Evolutionary conservation across 768 basidiomycete species (phyloP).

Genomic region (Sistotremastrum niveocremeum): DNA sequence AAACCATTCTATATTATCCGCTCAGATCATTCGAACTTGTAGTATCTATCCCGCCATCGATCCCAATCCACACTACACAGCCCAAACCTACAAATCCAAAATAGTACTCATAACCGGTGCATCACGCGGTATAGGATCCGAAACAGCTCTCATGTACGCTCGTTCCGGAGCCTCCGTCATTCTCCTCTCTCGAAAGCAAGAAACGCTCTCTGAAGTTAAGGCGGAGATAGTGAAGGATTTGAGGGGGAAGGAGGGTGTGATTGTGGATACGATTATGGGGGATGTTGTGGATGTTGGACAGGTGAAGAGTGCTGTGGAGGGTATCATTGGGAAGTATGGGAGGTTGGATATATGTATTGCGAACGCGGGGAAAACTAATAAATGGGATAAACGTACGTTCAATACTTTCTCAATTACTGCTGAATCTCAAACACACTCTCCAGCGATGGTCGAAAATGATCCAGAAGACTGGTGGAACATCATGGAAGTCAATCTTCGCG

Average conservation of each 20-base stretch:
- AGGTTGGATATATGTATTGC: slow-evolving; percentile 10
- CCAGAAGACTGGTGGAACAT: slow-evolving; percentile 13
- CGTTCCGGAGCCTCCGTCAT: slow-evolving; percentile 3
- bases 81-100: slow-evolving; percentile 1
- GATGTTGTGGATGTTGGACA: slow-evolving; percentile 5
- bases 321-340: slow-evolving; percentile 7
- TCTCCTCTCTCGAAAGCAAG: slow-evolving; percentile 1
- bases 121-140: slow-evolving; percentile 3
- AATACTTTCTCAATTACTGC: neutral
- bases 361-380: slow-evolving; percentile 3
- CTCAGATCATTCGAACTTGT: neutral
- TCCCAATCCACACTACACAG: neutral
- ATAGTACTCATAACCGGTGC: slow-evolving; percentile 7
- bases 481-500: slow-evolving; percentile 12
- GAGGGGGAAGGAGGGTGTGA: neutral
- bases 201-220: slow-evolving; percentile 7
- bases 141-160: slow-evolving; percentile 1
- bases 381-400: neutral
- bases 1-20: neutral
- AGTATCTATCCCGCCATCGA: slow-evolving; percentile 6
- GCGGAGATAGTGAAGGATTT: neutral
- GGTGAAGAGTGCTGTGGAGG: slow-evolving; percentile 6
- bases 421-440: neutral
- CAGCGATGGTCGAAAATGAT: slow-evolving; percentile 4
- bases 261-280: slow-evolving; percentile 2